Evolutionary conservation across 73 alveolate genomes (phyloP).

Genomic region (Paramecium octaurelia): DNA sequence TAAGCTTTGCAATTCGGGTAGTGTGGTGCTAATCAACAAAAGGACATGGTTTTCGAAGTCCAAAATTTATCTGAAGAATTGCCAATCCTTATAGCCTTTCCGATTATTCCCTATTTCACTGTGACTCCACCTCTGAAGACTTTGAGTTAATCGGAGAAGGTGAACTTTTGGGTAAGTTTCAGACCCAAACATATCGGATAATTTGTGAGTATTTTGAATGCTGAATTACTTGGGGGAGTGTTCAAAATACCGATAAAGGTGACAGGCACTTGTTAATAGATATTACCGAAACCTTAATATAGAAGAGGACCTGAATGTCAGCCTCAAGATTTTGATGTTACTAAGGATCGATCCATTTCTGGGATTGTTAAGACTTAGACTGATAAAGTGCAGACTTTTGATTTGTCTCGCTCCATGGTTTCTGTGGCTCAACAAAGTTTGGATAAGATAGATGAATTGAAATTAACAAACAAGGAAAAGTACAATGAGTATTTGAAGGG

Average conservation of each 20-base stretch:
- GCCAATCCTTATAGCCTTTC: constrained; percentile 84
- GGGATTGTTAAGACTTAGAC: constrained; percentile 17
- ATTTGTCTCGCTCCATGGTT: not conserved
- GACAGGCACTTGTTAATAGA: constrained; percentile 79
- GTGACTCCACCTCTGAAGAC: constrained; percentile 90
- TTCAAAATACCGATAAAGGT: constrained; percentile 91
- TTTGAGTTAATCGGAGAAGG: constrained; percentile 83
- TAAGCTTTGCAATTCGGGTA: constrained; percentile 83
- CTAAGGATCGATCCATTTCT: not conserved
- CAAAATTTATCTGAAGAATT: constrained; percentile 92
- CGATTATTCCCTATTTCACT: constrained; percentile 89
- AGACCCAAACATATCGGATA: constrained; percentile 95
- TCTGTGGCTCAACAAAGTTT: constrained; percentile 39
- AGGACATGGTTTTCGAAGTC: constrained; percentile 84
- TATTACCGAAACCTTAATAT: constrained; percentile 65
- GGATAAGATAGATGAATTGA: constrained; percentile 75
- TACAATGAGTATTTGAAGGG: constrained; percentile 74
- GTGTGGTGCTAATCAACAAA: constrained; percentile 89
- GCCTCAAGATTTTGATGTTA: constrained; percentile 76
- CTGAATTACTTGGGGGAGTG: constrained; percentile 83
- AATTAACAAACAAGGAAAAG: constrained; percentile 35
- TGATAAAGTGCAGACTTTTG: constrained; percentile 13
- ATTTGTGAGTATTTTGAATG: constrained; percentile 73
- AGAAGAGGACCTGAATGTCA: constrained; percentile 82
- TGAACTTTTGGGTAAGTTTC: constrained; percentile 86